Evolutionary conservation across 2,329 filamentous ascomycete genomes (phyloP).

Genomic region (Colletotrichum chlorophyti): DNA sequence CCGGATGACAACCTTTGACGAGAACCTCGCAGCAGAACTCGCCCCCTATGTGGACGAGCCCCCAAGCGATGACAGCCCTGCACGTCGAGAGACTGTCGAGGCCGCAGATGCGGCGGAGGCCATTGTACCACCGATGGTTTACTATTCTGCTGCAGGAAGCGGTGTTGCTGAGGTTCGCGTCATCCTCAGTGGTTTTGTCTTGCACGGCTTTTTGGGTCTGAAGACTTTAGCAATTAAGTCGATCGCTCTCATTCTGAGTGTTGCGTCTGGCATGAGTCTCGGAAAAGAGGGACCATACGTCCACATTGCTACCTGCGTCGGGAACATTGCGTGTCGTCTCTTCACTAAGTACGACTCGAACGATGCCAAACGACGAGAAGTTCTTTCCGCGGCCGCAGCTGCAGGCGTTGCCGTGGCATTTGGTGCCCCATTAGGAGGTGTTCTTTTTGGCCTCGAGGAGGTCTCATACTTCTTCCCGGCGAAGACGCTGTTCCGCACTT

Average conservation of each 20-base stretch:
- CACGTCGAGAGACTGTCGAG: conserved; percentile 48
- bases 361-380: conserved; percentile 91
- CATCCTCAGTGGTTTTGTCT: conserved; percentile 95
- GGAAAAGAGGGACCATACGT: conserved; percentile 97
- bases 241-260: conserved; percentile 81
- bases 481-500: conserved; percentile 95
- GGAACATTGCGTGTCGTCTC: conserved; percentile 93
- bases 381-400: conserved; percentile 90
- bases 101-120: conserved; percentile 39
- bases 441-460: conserved; percentile 93
- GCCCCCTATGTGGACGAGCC: conserved; percentile 44
- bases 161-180: conserved; percentile 97
- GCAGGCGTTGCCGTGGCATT: conserved; percentile 95
- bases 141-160: conserved; percentile 94
- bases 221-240: conserved; percentile 89
- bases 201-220: conserved; percentile 92
- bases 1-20: conserved; percentile 86
- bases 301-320: conserved; percentile 95
- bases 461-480: conserved; percentile 97
- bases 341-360: conserved; percentile 94
- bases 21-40: conserved; percentile 79
- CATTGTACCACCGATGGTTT: conserved; percentile 72
- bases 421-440: conserved; percentile 84
- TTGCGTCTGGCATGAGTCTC: conserved; percentile 89
- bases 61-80: conserved; percentile 51